phyloP scores from a whole-genome alignment of 75 land plant species.

The Larix kaempferi region DNA sequence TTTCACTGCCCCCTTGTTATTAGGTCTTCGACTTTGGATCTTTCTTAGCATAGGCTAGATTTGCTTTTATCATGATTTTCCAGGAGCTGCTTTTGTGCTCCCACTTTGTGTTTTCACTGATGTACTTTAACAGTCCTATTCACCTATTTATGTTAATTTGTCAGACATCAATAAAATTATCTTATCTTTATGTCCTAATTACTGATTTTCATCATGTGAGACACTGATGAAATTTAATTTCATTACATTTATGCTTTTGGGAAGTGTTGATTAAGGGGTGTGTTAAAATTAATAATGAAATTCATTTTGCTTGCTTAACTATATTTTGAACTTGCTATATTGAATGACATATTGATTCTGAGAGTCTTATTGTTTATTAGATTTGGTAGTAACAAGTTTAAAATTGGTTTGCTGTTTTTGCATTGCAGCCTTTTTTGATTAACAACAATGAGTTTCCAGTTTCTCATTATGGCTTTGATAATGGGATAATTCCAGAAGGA shows the following conservation, averaged over 20 bases:
- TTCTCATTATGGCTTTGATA: conserved; percentile 49
- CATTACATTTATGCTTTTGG: neutral
- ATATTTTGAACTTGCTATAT: neutral
- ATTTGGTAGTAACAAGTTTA: neutral
- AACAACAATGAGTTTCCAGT: conserved; percentile 29
- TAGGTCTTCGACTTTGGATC: no score
- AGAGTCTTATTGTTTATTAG: neutral
- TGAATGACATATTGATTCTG: neutral
- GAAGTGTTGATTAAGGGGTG: neutral
- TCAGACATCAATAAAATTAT: no score
- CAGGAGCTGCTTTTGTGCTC: no score
- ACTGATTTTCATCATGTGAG: no score
- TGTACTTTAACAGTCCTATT: no score
- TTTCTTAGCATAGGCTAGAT: no score
- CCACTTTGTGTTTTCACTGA: no score
- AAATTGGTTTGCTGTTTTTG: neutral
- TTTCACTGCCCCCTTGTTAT: no score
- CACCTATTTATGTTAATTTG: no score
- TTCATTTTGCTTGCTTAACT: neutral
- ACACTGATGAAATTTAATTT: no score
- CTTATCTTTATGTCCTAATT: no score
- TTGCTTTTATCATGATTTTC: no score
- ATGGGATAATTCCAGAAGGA: conserved; percentile 57
- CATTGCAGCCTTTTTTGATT: conserved; percentile 71
- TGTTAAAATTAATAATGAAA: neutral